These are phyloP conservation scores for Phaeotremella skinneri DNA, from an alignment of 768 basidiomycete genomes.

Conservation along the genomic window DNA sequence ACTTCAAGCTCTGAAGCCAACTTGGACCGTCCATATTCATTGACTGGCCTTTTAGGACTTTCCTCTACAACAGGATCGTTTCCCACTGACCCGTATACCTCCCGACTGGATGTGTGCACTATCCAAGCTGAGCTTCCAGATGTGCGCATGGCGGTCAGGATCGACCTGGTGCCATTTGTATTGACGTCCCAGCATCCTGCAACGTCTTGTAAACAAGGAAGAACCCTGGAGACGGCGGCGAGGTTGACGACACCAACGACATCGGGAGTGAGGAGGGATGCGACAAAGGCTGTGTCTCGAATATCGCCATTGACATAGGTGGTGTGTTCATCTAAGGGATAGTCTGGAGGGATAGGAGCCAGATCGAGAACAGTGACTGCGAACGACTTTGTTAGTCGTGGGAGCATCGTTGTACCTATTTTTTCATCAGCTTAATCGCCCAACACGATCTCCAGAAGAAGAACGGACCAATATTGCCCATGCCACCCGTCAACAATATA, in stretches of 20 bases:
- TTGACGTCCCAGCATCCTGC: constrained; percentile 38
- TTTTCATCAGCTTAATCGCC: neutral
- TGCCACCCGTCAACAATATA: neutral
- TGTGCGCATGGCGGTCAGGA: constrained; percentile 18
- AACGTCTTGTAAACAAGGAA: constrained; percentile 35
- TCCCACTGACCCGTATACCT: constrained; percentile 25
- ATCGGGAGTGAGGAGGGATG: constrained; percentile 20
- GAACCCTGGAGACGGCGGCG: constrained; percentile 32
- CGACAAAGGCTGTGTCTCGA: constrained; percentile 15
- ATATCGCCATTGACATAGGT: constrained; percentile 22
- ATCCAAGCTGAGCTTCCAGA: constrained; percentile 19
- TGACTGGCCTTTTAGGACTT: constrained; percentile 21
- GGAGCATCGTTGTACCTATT: neutral
- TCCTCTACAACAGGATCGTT: constrained; percentile 19
- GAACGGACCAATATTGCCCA: neutral
- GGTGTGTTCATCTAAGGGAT: neutral
- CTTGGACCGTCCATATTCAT: constrained; percentile 36
- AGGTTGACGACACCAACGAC: constrained; percentile 31
- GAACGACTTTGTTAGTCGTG: neutral
- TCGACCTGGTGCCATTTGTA: constrained; percentile 29
- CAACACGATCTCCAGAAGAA: neutral
- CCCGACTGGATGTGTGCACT: constrained; percentile 28
- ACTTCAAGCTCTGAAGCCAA: constrained; percentile 26
- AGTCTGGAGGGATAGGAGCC: constrained; percentile 2
- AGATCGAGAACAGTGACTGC: constrained; percentile 5